Evolutionary conservation across 2,329 filamentous ascomycete species (phyloP).

Genomic region (Neonectria coccinea): DNA sequence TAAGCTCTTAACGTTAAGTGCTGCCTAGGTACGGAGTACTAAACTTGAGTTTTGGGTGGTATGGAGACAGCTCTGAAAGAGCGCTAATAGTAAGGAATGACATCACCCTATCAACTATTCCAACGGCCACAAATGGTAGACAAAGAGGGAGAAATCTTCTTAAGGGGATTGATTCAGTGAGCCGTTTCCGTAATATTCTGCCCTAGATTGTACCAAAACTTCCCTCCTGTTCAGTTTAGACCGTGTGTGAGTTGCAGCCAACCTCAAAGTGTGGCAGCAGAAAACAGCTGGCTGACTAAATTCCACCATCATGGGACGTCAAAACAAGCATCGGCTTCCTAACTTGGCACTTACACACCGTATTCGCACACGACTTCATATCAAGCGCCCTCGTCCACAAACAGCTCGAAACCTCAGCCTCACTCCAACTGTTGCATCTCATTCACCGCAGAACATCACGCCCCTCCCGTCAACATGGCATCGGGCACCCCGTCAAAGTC

Average conservation of each 20-base stretch:
- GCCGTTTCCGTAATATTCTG: not conserved
- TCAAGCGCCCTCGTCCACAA: not conserved
- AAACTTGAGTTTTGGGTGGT: not conserved
- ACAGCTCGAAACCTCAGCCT: not conserved
- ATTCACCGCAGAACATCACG: not conserved
- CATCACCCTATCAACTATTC: not conserved
- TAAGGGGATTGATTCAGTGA: not conserved
- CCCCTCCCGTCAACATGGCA: constrained; percentile 35
- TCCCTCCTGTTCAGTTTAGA: not conserved
- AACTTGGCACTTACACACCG: constrained; percentile 8
- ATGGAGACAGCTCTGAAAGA: not conserved
- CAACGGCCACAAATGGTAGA: not conserved
- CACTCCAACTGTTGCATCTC: not conserved
- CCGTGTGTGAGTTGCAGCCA: not conserved
- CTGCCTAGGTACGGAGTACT: too few relatives aligned
- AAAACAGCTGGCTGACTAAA: constrained; percentile 26
- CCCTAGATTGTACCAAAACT: not conserved
- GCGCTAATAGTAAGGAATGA: not conserved
- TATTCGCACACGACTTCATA: not conserved
- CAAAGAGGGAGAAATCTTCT: not conserved
- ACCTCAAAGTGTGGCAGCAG: not conserved
- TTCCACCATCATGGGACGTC: constrained; percentile 4
- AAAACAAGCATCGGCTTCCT: constrained; percentile 2
- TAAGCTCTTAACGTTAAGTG: not conserved
- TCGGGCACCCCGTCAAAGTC: constrained; percentile 35